Evolutionary conservation across 345 rosid species (phyloP).

Genomic region (Atalantia buxifolia): DNA sequence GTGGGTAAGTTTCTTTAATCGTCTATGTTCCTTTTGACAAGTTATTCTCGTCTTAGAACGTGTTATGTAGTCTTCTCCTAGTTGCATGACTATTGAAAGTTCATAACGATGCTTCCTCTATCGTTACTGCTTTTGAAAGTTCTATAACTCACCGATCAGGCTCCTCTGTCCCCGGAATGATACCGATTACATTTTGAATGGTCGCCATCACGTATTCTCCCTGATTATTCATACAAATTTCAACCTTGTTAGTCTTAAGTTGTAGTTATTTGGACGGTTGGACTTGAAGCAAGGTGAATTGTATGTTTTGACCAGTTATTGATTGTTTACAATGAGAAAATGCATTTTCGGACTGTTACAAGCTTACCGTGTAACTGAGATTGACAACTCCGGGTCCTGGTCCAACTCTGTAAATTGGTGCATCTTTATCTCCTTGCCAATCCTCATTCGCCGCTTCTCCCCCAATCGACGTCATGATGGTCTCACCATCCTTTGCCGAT

Average conservation of each 20-base stretch:
- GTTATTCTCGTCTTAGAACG: neutral
- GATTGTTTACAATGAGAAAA: neutral
- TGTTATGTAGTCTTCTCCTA: neutral
- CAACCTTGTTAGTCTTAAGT: neutral
- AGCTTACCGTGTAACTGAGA: conserved; percentile 59
- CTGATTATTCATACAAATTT: conserved; percentile 32
- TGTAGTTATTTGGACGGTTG: neutral
- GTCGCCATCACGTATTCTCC: conserved; percentile 53
- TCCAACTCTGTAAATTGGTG: conserved; percentile 57
- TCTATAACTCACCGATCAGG: conserved; percentile 62
- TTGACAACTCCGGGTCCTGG: conserved; percentile 75
- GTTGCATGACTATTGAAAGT: neutral
- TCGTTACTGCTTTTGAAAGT: neutral
- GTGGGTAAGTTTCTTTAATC: neutral
- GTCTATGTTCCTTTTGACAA: neutral
- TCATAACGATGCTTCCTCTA: neutral
- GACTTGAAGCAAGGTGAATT: neutral
- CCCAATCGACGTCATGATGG: conserved; percentile 47
- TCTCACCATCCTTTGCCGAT: conserved; percentile 66
- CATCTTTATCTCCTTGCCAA: conserved; percentile 65
- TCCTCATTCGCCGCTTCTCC: conserved; percentile 51
- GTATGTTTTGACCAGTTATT: neutral
- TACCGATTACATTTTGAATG: conserved; percentile 77
- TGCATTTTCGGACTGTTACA: neutral
- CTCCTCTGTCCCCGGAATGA: conserved; percentile 72